Evolutionary conservation across 306 rosid genomes (phyloP).

Genomic region (Trichosanthes truncata): DNA sequence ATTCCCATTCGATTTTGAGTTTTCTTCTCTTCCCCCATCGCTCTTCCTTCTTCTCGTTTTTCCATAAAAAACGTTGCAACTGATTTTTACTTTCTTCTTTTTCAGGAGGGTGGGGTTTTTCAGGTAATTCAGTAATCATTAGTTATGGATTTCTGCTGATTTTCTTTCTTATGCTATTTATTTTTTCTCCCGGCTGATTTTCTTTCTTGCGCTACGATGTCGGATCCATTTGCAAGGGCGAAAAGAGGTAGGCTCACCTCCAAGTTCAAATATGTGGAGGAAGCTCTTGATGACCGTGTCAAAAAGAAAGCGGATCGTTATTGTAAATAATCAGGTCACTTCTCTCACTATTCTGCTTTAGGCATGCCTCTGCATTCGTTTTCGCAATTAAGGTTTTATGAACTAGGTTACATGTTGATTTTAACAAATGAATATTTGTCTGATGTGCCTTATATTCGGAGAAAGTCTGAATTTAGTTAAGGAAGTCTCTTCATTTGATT

Average conservation of each 20-base stretch:
- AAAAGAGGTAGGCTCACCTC: conserved; percentile 69
- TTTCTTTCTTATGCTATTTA: no score
- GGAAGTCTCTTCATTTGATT: background rate
- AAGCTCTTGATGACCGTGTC: conserved; percentile 74
- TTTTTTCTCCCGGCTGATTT: no score
- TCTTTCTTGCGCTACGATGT: conserved; percentile 40
- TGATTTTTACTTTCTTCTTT: no score
- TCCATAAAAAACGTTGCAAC: no score
- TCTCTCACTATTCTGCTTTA: background rate
- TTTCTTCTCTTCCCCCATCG: no score
- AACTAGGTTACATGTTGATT: background rate
- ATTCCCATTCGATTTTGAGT: no score
- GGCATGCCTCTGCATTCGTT: background rate
- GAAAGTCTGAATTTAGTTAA: background rate
- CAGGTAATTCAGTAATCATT: no score
- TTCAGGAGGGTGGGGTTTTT: no score
- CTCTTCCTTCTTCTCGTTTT: no score
- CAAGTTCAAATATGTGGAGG: conserved; percentile 50
- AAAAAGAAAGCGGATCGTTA: conserved; percentile 99
- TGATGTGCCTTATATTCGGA: background rate
- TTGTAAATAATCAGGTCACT: conserved; percentile 44
- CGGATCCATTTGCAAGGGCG: conserved; percentile 64
- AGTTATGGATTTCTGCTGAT: no score
- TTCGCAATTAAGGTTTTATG: background rate
- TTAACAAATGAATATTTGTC: background rate